Evolutionary conservation across 768 basidiomycete genomes (phyloP).

Genomic region (Lepiota subincarnata): DNA sequence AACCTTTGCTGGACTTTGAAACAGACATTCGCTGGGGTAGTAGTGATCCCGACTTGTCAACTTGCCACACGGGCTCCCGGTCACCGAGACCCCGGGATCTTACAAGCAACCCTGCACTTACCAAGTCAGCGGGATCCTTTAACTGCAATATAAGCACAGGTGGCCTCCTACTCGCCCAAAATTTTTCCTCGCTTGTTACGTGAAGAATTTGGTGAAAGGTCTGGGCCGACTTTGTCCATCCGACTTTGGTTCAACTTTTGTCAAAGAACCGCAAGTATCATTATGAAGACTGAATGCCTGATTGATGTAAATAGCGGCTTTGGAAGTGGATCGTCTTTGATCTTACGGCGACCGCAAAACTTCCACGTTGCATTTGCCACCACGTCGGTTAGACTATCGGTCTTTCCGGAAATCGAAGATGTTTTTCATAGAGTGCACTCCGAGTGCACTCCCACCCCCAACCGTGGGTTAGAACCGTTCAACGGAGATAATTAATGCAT

Average conservation of each 20-base stretch:
- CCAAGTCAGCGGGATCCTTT: background rate
- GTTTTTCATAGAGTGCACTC: too few species aligned
- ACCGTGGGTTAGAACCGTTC: background rate
- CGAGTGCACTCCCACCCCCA: too few species aligned
- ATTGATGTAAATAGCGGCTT: background rate
- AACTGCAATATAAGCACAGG: background rate
- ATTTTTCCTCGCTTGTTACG: conserved; percentile 6
- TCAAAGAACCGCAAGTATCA: conserved; percentile 10
- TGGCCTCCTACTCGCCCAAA: background rate
- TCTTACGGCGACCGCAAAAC: background rate
- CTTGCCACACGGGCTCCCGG: too few species aligned
- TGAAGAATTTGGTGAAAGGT: background rate
- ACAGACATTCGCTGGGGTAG: too few species aligned
- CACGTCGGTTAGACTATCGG: background rate
- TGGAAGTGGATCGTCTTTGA: background rate
- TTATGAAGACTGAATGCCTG: background rate
- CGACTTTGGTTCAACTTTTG: background rate
- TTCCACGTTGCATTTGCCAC: conserved; percentile 1
- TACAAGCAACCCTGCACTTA: background rate
- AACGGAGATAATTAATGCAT: conserved; percentile 5
- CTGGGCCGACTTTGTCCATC: conserved; percentile 1
- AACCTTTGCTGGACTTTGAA: background rate
- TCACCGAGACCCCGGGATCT: too few species aligned
- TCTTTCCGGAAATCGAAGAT: too few species aligned
- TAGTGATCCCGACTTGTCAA: background rate